phyloP scores from a whole-genome alignment of 345 rosid species.

The Pistacia vera region DNA sequence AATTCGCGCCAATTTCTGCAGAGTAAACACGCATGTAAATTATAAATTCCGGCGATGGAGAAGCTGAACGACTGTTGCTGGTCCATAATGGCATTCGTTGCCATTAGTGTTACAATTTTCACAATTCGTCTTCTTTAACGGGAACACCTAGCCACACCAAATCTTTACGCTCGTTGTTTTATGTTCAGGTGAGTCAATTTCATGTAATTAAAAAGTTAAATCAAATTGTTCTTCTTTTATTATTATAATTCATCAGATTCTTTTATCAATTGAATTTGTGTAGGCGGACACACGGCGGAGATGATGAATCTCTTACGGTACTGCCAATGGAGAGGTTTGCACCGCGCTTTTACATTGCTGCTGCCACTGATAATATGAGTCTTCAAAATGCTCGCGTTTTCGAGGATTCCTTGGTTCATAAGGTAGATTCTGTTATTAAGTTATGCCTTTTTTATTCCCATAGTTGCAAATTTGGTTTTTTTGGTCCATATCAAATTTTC shows the following conservation, averaged over 20 bases:
- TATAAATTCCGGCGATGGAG: neutral
- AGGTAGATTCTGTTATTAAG: slow-evolving; percentile 28
- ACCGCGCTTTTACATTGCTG: slow-evolving; percentile 79
- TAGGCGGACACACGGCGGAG: slow-evolving; percentile 98
- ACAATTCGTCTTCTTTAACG: slow-evolving; percentile 8
- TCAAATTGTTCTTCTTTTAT: neutral
- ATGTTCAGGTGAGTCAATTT: slow-evolving; percentile 55
- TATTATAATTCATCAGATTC: neutral
- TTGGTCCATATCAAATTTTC: neutral
- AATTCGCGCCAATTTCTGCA: neutral
- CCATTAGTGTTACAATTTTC: neutral
- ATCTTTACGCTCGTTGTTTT: slow-evolving; percentile 53
- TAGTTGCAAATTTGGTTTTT: neutral
- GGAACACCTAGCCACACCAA: slow-evolving; percentile 47
- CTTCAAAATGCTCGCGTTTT: slow-evolving; percentile 79
- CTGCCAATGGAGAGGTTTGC: slow-evolving; percentile 58
- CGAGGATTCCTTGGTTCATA: slow-evolving; percentile 55
- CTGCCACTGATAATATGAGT: slow-evolving; percentile 94
- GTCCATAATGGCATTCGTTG: neutral
- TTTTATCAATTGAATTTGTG: neutral
- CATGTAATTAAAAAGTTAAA: neutral
- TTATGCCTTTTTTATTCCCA: neutral
- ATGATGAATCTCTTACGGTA: slow-evolving; percentile 64
- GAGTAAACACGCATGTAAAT: neutral
- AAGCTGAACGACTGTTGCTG: neutral